Evolutionary conservation across 2,329 filamentous ascomycete genomes (phyloP), one percentile per base, ranked within the genome.

Genomic region (Neoascochyta sp.): DNA sequence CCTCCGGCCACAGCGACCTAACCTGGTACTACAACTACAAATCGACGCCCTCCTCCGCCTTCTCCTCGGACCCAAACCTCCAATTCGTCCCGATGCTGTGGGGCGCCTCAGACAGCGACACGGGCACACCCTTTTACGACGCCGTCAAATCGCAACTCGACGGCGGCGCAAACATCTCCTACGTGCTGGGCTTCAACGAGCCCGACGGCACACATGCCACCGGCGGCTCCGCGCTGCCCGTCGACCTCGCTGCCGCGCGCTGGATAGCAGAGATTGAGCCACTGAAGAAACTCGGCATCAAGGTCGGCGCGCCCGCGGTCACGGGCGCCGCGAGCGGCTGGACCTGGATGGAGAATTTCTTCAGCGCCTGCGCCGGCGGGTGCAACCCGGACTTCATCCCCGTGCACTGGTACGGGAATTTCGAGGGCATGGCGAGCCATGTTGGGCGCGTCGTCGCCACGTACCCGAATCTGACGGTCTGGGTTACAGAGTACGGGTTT

Each of bases 11-110:
- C 11, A 37, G 27, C 2, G 74, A 78, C 22, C 63, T 90, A 32
- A 82, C 78, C 3, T 92, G 86, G 86, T 92, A 92, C 69, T 92
- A 90, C 73, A 90, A 89, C 67, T 92, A 89, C 62, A 62, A 65
- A 15, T 52, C 69, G 12, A 54, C 60, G 3, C 83, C 84, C 1
- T 76, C 79, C 0, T 40, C 69, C 0, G 65, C 65, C 22, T 81
- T 73, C 53, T 43, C 60, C 22, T 52, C 51, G 23, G 22, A 41
- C 33, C n/a, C 35, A 4, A 14, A 27, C 15, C 76, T 90, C 46
- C 73, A 85, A 57, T 92, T 86, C 60, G 79, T 90, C 1, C 85
- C 86, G 28, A 87, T 88, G 84, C 74, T 88, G 37, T 90, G 81
- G 81, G 83, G 83, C 17, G 67, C 75, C 7, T 36, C 61, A 0